Percentiles rank a stretch among this genome's conserved stretches.
These are phyloP conservation scores for Trichoderma sp. DNA, from an alignment of 2,329 filamentous ascomycete species.

Conservation along the genomic window DNA sequence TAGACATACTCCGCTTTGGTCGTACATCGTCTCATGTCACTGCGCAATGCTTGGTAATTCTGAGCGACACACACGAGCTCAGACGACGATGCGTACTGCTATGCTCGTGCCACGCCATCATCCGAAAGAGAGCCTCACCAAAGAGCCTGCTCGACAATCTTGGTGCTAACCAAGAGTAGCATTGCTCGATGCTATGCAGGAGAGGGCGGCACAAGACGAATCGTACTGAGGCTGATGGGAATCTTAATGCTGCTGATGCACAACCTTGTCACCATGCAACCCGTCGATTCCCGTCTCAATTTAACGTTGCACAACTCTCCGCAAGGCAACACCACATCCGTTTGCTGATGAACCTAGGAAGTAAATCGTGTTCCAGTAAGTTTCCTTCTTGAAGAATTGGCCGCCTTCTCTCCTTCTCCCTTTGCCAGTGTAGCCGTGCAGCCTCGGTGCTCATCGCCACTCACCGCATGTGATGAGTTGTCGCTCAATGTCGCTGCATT, in stretches of 20 bases:
- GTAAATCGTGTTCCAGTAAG: not conserved
- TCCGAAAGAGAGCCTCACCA: not conserved
- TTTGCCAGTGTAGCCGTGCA: not conserved
- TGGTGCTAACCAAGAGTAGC: not conserved
- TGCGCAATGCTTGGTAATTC: not conserved
- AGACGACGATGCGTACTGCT: not conserved
- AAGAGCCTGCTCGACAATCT: not conserved
- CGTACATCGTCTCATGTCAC: not conserved
- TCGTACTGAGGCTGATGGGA: not conserved
- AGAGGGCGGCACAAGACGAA: not conserved
- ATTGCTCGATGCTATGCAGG: not conserved
- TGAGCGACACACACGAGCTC: not conserved
- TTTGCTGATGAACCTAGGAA: not conserved
- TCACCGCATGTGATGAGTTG: not conserved
- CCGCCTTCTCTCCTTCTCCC: not conserved
- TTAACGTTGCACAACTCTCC: not conserved
- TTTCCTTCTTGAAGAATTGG: not conserved
- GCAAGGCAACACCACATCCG: constrained; percentile 3
- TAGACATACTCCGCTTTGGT: not conserved
- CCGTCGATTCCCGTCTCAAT: constrained; percentile 8
- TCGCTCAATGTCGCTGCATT: not conserved
- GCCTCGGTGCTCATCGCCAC: not conserved
- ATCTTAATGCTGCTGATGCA: not conserved
- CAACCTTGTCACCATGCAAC: constrained; percentile 14
- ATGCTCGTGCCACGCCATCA: not conserved